These are phyloP conservation scores for Coniochaeta sp. DNA, from an alignment of 2,329 filamentous ascomycete species.

Conservation along the genomic window DNA sequence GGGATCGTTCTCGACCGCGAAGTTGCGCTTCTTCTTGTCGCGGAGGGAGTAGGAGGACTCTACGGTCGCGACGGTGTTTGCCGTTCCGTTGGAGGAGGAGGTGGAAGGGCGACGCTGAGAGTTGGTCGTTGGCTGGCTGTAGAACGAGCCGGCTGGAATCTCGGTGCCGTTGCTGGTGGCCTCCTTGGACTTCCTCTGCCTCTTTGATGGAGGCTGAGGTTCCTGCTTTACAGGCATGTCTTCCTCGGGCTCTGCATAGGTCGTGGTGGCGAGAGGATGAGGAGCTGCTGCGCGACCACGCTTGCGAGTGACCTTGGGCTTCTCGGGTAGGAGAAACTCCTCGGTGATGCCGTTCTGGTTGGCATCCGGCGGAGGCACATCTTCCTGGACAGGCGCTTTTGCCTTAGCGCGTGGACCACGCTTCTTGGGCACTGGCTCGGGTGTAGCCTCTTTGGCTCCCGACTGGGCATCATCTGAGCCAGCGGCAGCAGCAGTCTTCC, in stretches of 20 bases:
- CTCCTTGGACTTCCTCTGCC: conserved; percentile 10
- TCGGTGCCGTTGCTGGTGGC: conserved; percentile 9
- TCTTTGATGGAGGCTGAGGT: conserved; percentile 12
- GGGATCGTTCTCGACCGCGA: conserved; percentile 40
- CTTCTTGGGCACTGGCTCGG: background rate
- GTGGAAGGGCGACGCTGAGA: conserved; percentile 40
- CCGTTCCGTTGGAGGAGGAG: conserved; percentile 33
- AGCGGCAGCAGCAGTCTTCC: conserved; percentile 4
- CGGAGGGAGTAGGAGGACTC: conserved; percentile 47
- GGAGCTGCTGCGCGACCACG: conserved; percentile 16
- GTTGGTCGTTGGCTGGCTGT: conserved; percentile 24
- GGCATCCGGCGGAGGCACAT: background rate
- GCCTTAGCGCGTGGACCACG: background rate
- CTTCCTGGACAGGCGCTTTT: background rate
- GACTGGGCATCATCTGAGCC: conserved; percentile 3
- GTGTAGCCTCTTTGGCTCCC: background rate
- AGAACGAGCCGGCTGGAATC: conserved; percentile 18
- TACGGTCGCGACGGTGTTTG: conserved; percentile 36
- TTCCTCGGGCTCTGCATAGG: conserved; percentile 1
- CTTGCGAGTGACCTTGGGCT: conserved; percentile 16
- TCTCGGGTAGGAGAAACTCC: conserved; percentile 6
- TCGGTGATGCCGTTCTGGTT: conserved; percentile 5
- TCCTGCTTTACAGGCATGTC: conserved; percentile 10
- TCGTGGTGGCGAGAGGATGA: background rate
- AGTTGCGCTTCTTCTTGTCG: conserved; percentile 48